Evolutionary conservation across 441 rosid genomes (phyloP).

Genomic region (Jatropha podagrica): DNA sequence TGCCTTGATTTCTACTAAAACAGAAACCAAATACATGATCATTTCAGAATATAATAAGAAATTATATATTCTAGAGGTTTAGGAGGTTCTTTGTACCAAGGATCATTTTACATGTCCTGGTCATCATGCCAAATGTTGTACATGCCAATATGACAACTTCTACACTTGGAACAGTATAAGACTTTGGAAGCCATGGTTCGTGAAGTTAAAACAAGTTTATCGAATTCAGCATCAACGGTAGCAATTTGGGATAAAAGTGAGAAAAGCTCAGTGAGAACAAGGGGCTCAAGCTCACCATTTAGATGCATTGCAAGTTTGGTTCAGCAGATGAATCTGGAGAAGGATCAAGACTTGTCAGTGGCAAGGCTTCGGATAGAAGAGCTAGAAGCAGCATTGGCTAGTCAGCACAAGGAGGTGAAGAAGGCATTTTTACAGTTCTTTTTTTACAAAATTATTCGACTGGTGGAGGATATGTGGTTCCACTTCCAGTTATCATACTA

Average conservation of each 20-base stretch:
- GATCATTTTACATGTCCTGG: not conserved
- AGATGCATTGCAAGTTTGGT: slow-evolving; percentile 87
- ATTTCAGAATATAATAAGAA: not conserved
- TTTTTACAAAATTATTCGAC: not conserved
- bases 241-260: slow-evolving; percentile 49
- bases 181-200: slow-evolving; percentile 75
- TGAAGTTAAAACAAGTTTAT: slow-evolving; percentile 52
- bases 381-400: slow-evolving; percentile 57
- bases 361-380: slow-evolving; percentile 71
- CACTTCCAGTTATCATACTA: not conserved
- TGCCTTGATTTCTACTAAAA: not conserved
- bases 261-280: slow-evolving; percentile 51
- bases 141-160: slow-evolving; percentile 12
- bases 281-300: slow-evolving; percentile 98
- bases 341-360: slow-evolving; percentile 72
- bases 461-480: not conserved
- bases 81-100: not conserved
- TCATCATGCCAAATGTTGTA: not conserved
- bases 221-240: slow-evolving; percentile 45
- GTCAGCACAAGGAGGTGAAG: slow-evolving; percentile 80
- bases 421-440: slow-evolving; percentile 1
- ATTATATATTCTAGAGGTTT: not conserved
- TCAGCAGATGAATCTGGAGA: slow-evolving; percentile 85
- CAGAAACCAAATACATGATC: not conserved
- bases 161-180: slow-evolving; percentile 63